Evolutionary conservation across 306 rosid genomes (phyloP).

Genomic region (Calophaca sinica): DNA sequence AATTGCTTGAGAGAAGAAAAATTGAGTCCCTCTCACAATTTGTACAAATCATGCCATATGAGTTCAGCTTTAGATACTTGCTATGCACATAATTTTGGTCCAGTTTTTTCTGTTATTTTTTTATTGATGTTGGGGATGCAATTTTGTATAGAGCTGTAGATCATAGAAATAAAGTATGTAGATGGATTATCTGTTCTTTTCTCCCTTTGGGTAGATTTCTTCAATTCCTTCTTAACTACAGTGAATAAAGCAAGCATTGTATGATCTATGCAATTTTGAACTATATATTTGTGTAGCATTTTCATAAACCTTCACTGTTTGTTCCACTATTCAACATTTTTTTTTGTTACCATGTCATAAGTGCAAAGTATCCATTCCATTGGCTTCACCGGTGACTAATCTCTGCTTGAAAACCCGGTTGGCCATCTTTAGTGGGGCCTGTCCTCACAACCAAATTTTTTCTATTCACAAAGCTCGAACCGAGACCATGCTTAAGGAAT

Average conservation of each 20-base stretch:
- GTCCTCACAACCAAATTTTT: no score
- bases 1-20: slow-evolving; percentile 68
- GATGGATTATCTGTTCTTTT: slow-evolving; percentile 32
- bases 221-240: slow-evolving; percentile 21
- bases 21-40: slow-evolving; percentile 67
- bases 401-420: no score
- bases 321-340: background rate
- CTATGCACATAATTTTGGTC: slow-evolving; percentile 60
- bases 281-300: background rate
- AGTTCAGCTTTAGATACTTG: slow-evolving; percentile 93
- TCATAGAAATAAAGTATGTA: slow-evolving; percentile 42
- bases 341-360: no score
- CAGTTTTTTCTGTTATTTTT: slow-evolving; percentile 36
- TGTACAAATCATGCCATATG: slow-evolving; percentile 85
- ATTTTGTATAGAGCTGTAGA: slow-evolving; percentile 58
- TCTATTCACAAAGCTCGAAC: no score
- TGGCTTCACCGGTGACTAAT: no score
- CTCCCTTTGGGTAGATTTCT: slow-evolving; percentile 21
- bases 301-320: background rate
- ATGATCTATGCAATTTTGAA: slow-evolving; percentile 20
- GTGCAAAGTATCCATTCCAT: no score
- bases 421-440: no score
- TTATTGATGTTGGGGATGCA: slow-evolving; percentile 42
- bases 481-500: no score
- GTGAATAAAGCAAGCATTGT: slow-evolving; percentile 28